Base-by-base conservation (phyloP, 2,329 filamentous ascomycete genomes). In the Ambrosiella beaveri region DNA sequence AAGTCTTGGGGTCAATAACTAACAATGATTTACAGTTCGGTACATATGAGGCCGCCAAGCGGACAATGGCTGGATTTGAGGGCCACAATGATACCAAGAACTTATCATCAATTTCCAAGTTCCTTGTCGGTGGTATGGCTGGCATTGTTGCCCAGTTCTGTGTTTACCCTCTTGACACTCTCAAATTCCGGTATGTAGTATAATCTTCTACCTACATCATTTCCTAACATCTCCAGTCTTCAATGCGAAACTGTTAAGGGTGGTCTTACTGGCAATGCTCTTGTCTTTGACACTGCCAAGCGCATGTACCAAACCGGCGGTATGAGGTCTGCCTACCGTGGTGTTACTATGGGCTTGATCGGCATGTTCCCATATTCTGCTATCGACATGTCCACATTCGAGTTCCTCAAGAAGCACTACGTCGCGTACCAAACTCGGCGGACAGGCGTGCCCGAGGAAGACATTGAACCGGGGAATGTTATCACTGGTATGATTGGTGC, bases 341-440 rank as follows among this genome's bases (percentile, higher is more conserved):
- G 93, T 45, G 78, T 98, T 39, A 90, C 89, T 0, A 93, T 97
- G 80, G 93, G 93, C 13, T 77, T 98, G 3, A 73, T 96, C 55
- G 93, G 93, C 68, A 96, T 97, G 82, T 98, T 98, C 65, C 93
- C 93, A 0, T 98, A 97, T 69, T 91, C 89, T 47, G 93, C 93
- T 54, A 94, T 98, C 66, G 93, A 98, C 67, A 84, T 98, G 66
- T 88, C 88, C 63, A 95, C 88, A 0, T 98, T 97, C 66, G 93
- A 98, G 71, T 82, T 93, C 61, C 78, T 96, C 62, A 98, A 98
- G 71, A 81, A 79, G 53, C 76, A 76, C 7, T 81, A 94, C 62
- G 79, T 85, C 39, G 72, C 72, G 3, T 83, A 84, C 63, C 86
- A 88, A 66, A 86, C 88, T 11, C 81, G 79, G 59, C 71, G 76